Conservation (phyloP, 2,329 filamentous ascomycete genomes). For the Grosmannia huntii region DNA sequence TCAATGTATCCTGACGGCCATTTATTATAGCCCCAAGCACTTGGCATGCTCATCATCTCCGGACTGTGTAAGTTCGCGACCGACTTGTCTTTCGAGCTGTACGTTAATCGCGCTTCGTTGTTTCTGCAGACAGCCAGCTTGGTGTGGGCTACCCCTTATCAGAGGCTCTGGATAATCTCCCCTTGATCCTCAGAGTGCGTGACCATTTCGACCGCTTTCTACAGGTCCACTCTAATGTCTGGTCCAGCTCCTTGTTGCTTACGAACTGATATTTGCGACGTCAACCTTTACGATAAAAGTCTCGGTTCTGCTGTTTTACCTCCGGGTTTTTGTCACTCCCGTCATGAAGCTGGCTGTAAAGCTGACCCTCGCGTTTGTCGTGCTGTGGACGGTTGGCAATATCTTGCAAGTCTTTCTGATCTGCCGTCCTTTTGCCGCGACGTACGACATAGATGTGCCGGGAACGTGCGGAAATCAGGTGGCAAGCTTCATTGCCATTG, state of each 20-base stretch:
- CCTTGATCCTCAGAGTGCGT: neutral
- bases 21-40: neutral
- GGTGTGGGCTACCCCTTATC: neutral
- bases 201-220: neutral
- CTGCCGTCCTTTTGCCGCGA: neutral
- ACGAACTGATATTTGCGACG: neutral
- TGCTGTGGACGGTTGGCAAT: neutral
- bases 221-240: neutral
- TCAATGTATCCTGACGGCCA: no score
- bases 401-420: neutral
- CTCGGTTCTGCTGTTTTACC: conserved; percentile 39
- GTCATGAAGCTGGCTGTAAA: neutral
- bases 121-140: neutral
- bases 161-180: neutral
- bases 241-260: neutral
- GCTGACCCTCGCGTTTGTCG: neutral
- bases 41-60: neutral
- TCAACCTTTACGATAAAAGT: conserved; percentile 24
- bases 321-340: conserved; percentile 34
- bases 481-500: neutral
- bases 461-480: neutral
- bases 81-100: neutral
- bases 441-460: neutral
- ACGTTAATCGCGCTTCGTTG: no score
- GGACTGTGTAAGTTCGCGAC: neutral